These are phyloP conservation scores for Paraphoma sp. DNA, from an alignment of 2,329 filamentous ascomycete species.

Conservation along the genomic window DNA sequence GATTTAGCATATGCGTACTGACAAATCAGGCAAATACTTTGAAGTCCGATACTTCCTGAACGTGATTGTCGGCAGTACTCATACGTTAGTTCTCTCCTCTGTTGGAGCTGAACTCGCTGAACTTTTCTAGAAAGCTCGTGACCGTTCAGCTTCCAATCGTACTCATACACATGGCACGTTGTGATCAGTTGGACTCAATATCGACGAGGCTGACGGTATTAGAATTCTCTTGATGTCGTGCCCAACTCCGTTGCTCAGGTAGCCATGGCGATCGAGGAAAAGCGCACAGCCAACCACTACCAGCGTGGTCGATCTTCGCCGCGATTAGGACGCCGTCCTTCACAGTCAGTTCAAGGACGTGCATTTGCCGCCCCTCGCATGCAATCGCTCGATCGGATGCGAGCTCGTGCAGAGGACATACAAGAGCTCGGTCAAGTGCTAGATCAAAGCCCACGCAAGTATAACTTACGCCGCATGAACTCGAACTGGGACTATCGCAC, in stretches of 20 bases:
- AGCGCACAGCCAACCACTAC: conserved; percentile 42
- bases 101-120: conserved; percentile 19
- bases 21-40: conserved; percentile 59
- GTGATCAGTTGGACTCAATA: neutral
- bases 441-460: conserved; percentile 54
- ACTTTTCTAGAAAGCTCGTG: conserved; percentile 52
- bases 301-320: conserved; percentile 30
- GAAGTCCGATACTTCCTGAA: conserved; percentile 64
- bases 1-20: conserved; percentile 8
- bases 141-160: conserved; percentile 63
- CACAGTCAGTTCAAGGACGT: conserved; percentile 55
- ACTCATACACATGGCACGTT: conserved; percentile 60
- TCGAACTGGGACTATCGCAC: conserved; percentile 43
- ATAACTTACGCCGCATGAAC: conserved; percentile 31
- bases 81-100: conserved; percentile 43
- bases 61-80: conserved; percentile 53
- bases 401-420: conserved; percentile 50
- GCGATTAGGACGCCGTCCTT: conserved; percentile 44
- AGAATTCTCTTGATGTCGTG: conserved; percentile 63
- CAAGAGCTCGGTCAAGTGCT: conserved; percentile 50
- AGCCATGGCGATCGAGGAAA: conserved; percentile 62
- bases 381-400: conserved; percentile 57
- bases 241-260: conserved; percentile 63
- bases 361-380: conserved; percentile 60
- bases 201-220: neutral